phyloP scores from a whole-genome alignment of 306 rosid species.

The Prinsepia uniflora region DNA sequence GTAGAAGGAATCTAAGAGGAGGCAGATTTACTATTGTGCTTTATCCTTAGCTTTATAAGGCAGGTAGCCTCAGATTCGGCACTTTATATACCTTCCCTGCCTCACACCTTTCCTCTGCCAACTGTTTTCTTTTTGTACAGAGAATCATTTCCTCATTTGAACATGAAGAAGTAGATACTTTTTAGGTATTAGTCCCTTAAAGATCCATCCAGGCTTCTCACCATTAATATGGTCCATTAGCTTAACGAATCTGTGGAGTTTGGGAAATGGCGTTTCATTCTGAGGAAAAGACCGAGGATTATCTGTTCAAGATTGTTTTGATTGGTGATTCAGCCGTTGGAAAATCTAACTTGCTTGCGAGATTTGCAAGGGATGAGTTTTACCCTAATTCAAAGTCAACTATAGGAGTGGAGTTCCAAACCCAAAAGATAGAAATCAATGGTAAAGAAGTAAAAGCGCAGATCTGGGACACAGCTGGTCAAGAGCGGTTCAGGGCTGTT shows the following conservation, averaged over 20 bases:
- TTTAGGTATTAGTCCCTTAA: slow-evolving; percentile 32
- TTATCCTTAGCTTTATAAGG: slow-evolving; percentile 27
- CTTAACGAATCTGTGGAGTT: slow-evolving; percentile 37
- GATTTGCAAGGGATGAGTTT: slow-evolving; percentile 91
- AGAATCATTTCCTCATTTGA: slow-evolving; percentile 34
- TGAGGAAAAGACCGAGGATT: slow-evolving; percentile 83
- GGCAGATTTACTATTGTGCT: slow-evolving; percentile 2
- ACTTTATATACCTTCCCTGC: slow-evolving; percentile 30
- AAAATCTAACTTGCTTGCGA: slow-evolving; percentile 84
- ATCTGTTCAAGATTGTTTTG: slow-evolving; percentile 90
- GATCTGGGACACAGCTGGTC: slow-evolving; percentile 96
- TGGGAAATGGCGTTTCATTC: slow-evolving; percentile 50
- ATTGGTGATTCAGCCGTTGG: slow-evolving; percentile 93
- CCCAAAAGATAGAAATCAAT: slow-evolving; percentile 73
- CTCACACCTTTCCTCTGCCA: slow-evolving; percentile 29
- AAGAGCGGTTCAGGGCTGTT: slow-evolving; percentile 90
- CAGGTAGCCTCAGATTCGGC: slow-evolving; percentile 27
- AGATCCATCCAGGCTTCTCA: slow-evolving; percentile 28
- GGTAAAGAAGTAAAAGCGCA: slow-evolving; percentile 90
- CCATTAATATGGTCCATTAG: slow-evolving; percentile 38
- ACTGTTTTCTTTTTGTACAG: slow-evolving; percentile 29
- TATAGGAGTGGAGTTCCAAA: slow-evolving; percentile 91
- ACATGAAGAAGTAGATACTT: slow-evolving; percentile 20
- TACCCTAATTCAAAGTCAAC: slow-evolving; percentile 89
- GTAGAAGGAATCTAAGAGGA: slow-evolving; percentile 19